These are phyloP conservation scores for Syzygium malaccense DNA, from an alignment of 441 rosid species.

Conservation along the genomic window DNA sequence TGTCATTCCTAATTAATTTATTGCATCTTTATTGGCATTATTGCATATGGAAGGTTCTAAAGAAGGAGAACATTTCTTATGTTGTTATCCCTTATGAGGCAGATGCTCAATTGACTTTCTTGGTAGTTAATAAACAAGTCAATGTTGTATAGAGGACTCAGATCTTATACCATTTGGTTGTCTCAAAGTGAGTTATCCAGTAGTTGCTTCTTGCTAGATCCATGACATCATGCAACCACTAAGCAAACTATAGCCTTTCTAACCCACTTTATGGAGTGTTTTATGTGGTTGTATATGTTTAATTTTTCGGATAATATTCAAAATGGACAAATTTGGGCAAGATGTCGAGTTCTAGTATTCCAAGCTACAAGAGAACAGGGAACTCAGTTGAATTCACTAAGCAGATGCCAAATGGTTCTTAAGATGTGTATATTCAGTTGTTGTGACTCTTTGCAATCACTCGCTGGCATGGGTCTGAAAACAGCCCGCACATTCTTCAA, in stretches of 20 bases:
- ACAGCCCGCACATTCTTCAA: conserved; percentile 80
- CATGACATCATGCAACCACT: neutral
- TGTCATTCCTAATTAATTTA: neutral
- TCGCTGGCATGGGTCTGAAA: conserved; percentile 93
- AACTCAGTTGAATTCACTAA: conserved; percentile 63
- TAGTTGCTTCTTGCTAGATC: neutral
- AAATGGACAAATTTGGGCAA: conserved; percentile 97
- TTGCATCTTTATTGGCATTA: conserved; percentile 9
- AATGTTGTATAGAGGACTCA: conserved; percentile 96
- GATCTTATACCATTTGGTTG: conserved; percentile 98
- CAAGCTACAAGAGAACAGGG: conserved; percentile 64
- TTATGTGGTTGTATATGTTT: neutral
- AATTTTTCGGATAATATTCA: conserved; percentile 60
- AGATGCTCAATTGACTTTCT: conserved; percentile 94
- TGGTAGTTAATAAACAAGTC: conserved; percentile 69
- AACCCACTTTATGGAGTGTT: neutral
- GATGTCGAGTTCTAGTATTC: conserved; percentile 74
- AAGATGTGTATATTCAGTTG: conserved; percentile 99
- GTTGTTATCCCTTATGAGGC: conserved; percentile 96
- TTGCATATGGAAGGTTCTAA: conserved; percentile 50
- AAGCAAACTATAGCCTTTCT: neutral
- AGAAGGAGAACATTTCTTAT: conserved; percentile 58
- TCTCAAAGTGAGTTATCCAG: conserved; percentile 66
- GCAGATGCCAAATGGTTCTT: conserved; percentile 54
- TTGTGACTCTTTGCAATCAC: conserved; percentile 90